Evolutionary conservation across 2,329 filamentous ascomycete species (phyloP), one percentile per base, ranked within the genome.

Genomic region (Sporothrix luriei): DNA sequence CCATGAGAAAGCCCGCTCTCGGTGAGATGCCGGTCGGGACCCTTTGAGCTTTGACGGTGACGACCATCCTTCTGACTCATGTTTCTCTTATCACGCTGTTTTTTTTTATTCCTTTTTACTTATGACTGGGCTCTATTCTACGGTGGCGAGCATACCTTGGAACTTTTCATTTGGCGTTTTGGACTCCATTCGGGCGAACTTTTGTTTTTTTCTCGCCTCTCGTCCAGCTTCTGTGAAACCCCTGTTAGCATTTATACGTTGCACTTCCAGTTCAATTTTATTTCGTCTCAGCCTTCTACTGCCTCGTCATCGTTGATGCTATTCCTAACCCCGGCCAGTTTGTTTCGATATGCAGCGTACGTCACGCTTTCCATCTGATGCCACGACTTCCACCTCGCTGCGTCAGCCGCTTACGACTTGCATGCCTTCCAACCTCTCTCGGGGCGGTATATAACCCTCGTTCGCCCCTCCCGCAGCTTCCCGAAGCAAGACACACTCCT

Each of bases 1-100:
- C 19, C 54, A 14, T 26, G 66, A 64, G 52, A 71, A 69, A 24
- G 66, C 54, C 29, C 62, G 69, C 52, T 43, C 33, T 4, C n/a
- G 43, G 61, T 49, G 43, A 64, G 4, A 5, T 33, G 6, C 7
- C 33, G 33, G 33, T 7, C 9, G 6, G 33, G 33, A 33, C 6
- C 7, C 33, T 5, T 5, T 33, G 33, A 33, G 33, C 33, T 33
- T 33, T 33, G 33, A 33, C 5, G 7, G 6, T 7, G 33, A 33
- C 1, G 33, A 9, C 33, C 33, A 33, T 33, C 33, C 33, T 33
- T 33, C 33, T 33, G 1, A 6, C 9, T 33, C 33, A 33, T 33
- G 33, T 33, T 4, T 33, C 33, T 7, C 33, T 33, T 33, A 7
- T 9, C 33, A 33, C 33, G 33, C 7, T 33, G 9, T 21, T 9